These are phyloP conservation scores for Scedosporium minutisporum DNA, from an alignment of 2,329 filamentous ascomycete genomes.

Conservation along the genomic window DNA sequence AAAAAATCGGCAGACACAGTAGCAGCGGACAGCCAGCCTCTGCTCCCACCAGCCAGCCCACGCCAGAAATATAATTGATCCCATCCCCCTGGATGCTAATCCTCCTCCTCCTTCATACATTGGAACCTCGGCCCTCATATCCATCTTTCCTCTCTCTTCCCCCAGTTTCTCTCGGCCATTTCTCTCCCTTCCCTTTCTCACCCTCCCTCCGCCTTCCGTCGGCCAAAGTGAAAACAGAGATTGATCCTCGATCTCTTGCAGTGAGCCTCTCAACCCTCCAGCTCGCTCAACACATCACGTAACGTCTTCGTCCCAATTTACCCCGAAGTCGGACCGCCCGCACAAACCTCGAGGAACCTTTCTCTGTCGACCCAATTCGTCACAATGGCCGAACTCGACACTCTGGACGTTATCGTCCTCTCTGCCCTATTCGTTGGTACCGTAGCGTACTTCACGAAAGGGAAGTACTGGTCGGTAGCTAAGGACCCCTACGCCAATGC, in stretches of 20 bases:
- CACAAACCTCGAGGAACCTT: not conserved
- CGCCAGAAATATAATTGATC: not conserved
- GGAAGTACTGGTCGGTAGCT: conserved; percentile 79
- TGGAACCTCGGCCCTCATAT: not conserved
- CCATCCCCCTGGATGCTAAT: not conserved
- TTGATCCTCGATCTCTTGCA: not conserved
- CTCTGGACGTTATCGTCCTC: conserved; percentile 88
- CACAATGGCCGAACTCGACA: conserved; percentile 91
- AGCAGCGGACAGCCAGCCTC: not conserved
- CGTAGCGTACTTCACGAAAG: conserved; percentile 94
- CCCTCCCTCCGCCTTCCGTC: not conserved
- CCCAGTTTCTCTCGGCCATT: not conserved
- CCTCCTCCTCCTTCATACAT: not conserved
- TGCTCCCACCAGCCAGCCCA: not conserved
- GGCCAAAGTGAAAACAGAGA: not conserved
- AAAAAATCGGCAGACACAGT: not conserved
- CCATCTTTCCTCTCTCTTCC: not conserved
- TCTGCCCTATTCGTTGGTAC: conserved; percentile 76
- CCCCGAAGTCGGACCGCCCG: not conserved
- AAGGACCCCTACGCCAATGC: conserved; percentile 82
- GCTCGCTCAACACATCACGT: not conserved
- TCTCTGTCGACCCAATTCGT: conserved; percentile 9
- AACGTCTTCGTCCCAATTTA: not conserved
- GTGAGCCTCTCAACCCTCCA: not conserved
- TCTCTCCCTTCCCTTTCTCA: not conserved